Evolutionary conservation across 2,329 filamentous ascomycete species (phyloP).

Genomic region (Botrytis fragariae): DNA sequence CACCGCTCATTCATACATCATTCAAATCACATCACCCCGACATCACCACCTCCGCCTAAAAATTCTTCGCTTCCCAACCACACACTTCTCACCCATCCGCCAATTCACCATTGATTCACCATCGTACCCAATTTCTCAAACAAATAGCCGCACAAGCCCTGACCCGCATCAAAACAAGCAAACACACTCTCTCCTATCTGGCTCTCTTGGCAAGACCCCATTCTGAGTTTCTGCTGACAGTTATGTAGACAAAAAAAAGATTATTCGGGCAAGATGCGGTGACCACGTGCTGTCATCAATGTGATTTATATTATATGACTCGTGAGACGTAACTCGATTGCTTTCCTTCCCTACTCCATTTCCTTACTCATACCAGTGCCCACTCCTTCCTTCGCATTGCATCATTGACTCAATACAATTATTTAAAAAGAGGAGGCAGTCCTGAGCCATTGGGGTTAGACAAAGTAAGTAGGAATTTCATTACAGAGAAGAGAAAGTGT

Average conservation of each 20-base stretch:
- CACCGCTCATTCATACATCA: background rate
- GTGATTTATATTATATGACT: background rate
- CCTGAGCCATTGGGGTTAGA: conserved; percentile 6
- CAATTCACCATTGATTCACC: background rate
- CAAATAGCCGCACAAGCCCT: background rate
- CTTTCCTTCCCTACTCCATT: background rate
- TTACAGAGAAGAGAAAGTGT: background rate
- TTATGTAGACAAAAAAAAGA: background rate
- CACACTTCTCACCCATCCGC: background rate
- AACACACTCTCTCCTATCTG: background rate
- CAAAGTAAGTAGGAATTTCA: conserved; percentile 5
- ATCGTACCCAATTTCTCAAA: background rate
- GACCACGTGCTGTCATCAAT: background rate
- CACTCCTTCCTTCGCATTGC: background rate
- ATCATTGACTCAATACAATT: background rate
- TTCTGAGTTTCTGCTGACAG: conserved; percentile 1
- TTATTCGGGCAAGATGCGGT: background rate
- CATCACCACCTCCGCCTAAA: background rate
- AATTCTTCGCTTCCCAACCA: background rate
- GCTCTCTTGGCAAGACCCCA: conserved; percentile 12
- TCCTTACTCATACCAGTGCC: background rate
- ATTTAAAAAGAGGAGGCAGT: background rate
- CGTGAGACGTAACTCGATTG: background rate
- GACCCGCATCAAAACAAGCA: conserved; percentile 5
- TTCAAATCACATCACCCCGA: background rate